A percentile compares a stretch with the other conserved stretches of the same genome.
phyloP scores from a whole-genome alignment of 1,139 yeast species.

The Insectozyma bohioensis region DNA sequence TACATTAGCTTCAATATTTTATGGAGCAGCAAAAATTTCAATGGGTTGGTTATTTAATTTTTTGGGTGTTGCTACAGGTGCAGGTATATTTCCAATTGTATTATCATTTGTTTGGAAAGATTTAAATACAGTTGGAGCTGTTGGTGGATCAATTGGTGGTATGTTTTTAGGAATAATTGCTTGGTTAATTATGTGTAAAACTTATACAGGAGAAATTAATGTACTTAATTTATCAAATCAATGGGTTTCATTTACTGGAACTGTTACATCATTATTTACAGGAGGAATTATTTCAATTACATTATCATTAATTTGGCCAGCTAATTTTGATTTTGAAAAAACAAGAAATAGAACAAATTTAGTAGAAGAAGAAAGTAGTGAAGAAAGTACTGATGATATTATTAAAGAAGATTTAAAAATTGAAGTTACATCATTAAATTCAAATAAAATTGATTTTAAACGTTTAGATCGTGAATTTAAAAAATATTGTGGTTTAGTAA shows the following conservation, averaged over 20 bases:
- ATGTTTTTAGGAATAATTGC: conserved; percentile 21
- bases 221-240: conserved; percentile 19
- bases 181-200: conserved; percentile 21
- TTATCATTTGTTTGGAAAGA: conserved; percentile 41
- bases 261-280: conserved; percentile 16
- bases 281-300: conserved; percentile 31
- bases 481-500: conserved; percentile 18
- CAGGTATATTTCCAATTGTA: conserved; percentile 44
- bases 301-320: conserved; percentile 32
- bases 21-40: conserved; percentile 25
- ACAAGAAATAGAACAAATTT: conserved; percentile 35
- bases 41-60: conserved; percentile 43
- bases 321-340: conserved; percentile 31
- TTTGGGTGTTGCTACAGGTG: conserved; percentile 28
- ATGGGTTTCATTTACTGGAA: conserved; percentile 24
- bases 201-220: conserved; percentile 25
- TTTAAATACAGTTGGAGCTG: conserved; percentile 34
- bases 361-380: conserved; percentile 8
- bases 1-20: conserved; percentile 41
- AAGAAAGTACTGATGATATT: conserved; percentile 1
- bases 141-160: conserved; percentile 27
- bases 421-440: conserved; percentile 9
- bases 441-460: conserved; percentile 15
- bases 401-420: not conserved
- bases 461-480: conserved; percentile 20